Evolutionary conservation across 768 basidiomycete genomes (phyloP).

Genomic region (Aureoboletus auriporus): DNA sequence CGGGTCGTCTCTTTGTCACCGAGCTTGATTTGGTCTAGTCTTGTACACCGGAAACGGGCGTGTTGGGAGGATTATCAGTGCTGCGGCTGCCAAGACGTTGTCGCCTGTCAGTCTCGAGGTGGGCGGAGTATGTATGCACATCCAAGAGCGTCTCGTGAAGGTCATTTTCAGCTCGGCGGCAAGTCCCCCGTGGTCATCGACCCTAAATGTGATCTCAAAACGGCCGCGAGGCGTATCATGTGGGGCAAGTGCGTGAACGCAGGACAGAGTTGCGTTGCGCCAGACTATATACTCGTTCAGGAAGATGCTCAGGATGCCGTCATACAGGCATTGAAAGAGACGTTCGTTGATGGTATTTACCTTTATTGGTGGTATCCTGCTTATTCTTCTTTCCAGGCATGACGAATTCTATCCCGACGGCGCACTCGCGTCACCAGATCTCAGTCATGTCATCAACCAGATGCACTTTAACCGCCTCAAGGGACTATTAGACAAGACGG

Average conservation of each 20-base stretch:
- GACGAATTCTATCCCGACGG: constrained; percentile 40
- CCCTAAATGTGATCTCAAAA: constrained; percentile 59
- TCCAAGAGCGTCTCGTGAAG: background rate
- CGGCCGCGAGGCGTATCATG: constrained; percentile 62
- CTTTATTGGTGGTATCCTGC: background rate
- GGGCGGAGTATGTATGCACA: constrained; percentile 3
- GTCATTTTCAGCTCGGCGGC: constrained; percentile 51
- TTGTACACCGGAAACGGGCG: constrained; percentile 58
- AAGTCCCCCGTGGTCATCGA: constrained; percentile 80
- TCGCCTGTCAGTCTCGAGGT: constrained; percentile 65
- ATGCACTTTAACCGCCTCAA: constrained; percentile 59
- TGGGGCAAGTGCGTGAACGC: constrained; percentile 80
- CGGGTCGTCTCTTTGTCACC: background rate
- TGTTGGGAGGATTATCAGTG: constrained; percentile 63
- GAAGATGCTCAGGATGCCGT: constrained; percentile 37
- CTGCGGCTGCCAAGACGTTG: constrained; percentile 73
- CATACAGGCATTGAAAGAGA: constrained; percentile 38
- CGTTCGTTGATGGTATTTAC: constrained; percentile 27
- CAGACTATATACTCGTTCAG: constrained; percentile 50
- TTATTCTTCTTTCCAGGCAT: constrained; percentile 9
- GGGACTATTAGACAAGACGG: constrained; percentile 55
- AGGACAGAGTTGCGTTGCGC: constrained; percentile 73
- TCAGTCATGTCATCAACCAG: constrained; percentile 48
- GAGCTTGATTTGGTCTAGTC: constrained; percentile 17
- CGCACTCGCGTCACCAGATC: constrained; percentile 40